Conservation (phyloP, 1,284 basidiomycete genomes). For the Lignosus rhinocerotis region DNA sequence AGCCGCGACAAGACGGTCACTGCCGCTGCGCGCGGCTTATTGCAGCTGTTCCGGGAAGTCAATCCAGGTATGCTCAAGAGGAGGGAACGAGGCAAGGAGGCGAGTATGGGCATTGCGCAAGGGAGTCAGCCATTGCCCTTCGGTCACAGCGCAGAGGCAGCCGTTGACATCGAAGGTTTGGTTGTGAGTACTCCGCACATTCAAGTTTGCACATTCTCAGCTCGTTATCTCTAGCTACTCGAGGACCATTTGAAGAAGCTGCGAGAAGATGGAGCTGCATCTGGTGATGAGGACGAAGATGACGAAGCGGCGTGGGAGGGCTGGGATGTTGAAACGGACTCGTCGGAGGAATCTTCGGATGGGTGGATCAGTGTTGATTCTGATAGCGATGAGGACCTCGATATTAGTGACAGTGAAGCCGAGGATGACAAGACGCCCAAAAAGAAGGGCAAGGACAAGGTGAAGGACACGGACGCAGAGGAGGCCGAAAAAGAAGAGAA, state of each 20-base stretch:
- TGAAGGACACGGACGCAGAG: slow-evolving; percentile 25
- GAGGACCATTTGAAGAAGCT: slow-evolving; percentile 82
- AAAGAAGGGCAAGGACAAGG: slow-evolving; percentile 37
- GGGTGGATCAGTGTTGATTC: slow-evolving; percentile 89
- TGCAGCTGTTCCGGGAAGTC: slow-evolving; percentile 94
- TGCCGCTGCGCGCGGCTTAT: slow-evolving; percentile 82
- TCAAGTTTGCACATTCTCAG: neutral
- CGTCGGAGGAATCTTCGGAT: slow-evolving; percentile 63
- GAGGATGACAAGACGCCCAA: slow-evolving; percentile 53
- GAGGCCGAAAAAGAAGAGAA: slow-evolving; percentile 23
- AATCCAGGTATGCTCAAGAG: slow-evolving; percentile 93
- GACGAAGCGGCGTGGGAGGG: slow-evolving; percentile 83
- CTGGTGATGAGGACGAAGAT: slow-evolving; percentile 57
- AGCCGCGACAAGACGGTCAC: slow-evolving; percentile 94
- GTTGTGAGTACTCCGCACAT: slow-evolving; percentile 49
- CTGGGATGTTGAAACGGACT: slow-evolving; percentile 81
- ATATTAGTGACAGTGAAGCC: slow-evolving; percentile 87
- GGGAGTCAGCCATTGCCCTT: slow-evolving; percentile 75
- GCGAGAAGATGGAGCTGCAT: slow-evolving; percentile 58
- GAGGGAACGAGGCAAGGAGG: slow-evolving; percentile 88
- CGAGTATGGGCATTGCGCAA: slow-evolving; percentile 67
- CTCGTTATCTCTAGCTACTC: slow-evolving; percentile 50
- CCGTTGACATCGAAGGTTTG: slow-evolving; percentile 89
- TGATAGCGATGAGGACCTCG: slow-evolving; percentile 68
- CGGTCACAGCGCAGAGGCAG: slow-evolving; percentile 75